Base-by-base conservation (phyloP, 2,329 filamentous ascomycete genomes). In the Boeremia exigua region DNA sequence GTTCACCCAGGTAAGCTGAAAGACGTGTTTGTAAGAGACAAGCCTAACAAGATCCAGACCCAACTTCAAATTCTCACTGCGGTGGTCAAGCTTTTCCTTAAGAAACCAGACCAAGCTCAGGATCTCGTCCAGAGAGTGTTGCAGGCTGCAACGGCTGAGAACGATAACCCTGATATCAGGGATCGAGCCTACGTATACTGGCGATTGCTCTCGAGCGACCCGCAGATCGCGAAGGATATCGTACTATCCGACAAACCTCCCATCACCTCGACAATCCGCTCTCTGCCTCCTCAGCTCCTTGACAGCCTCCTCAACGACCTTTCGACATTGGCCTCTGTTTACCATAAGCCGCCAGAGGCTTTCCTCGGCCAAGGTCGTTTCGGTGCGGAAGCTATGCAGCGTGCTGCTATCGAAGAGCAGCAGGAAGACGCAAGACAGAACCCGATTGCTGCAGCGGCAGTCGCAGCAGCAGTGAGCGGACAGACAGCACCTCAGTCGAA, bases 121-220 rank as follows among this genome's bases (percentile, higher is more conserved):
- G 87, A 86, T 0, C 82, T 99, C 2, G 94, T 99, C 1, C 93
- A 97, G 71, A 96, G 96, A 74, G 93, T 99, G 14, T 84, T 99
- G 23, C 93, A 98, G 76, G 85, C 88, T 33, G 94, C 95, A 28
- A 99, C 95, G 7, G 90, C 90, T 37, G 93, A 98, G 70, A 96
- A 93, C 70, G 95, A 99, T 75, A 99, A 99, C 73, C 94, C 95
- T 0, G 95, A 99, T 78, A 96, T 98, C 66, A 88, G 95, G 66
- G 95, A 99, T 76, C 87, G 95, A 77, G 95, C 95, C 52, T 99
- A 98, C 73, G 92, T 98, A 36, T 99, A 99, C 81, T 99, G 95
- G 95, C 90, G 95, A 73, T 82, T 99, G 46, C 82, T 99, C 8
- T 98, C 95, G 19, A 95, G 91, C 53, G 94, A 98, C 72, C 86